phyloP scores from a whole-genome alignment of 2,329 filamentous ascomycete species.

The Neofusicoccum sp. region DNA sequence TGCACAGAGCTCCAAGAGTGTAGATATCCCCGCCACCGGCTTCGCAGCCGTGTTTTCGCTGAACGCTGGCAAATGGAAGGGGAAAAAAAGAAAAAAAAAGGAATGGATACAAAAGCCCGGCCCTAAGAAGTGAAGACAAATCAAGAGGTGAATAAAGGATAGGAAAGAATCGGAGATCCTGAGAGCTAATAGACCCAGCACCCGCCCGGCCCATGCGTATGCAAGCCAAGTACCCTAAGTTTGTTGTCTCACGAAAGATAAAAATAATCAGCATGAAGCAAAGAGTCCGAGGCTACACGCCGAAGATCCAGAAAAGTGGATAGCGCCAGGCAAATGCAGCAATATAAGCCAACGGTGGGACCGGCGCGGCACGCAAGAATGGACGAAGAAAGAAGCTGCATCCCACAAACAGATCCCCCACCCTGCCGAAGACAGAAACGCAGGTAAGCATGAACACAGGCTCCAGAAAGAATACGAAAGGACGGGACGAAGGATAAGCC shows the following conservation, averaged over 20 bases:
- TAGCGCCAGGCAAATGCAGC: slow-evolving; percentile 17
- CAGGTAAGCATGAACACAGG: slow-evolving; percentile 10
- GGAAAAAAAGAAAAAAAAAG: background rate
- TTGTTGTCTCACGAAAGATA: background rate
- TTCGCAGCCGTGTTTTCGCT: slow-evolving; percentile 1
- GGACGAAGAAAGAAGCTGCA: slow-evolving; percentile 1
- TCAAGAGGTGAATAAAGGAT: background rate
- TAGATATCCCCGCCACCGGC: background rate
- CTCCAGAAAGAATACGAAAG: background rate
- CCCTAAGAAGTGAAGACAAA: slow-evolving; percentile 1
- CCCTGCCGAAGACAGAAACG: slow-evolving; percentile 4
- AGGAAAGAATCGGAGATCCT: background rate
- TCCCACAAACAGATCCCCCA: background rate
- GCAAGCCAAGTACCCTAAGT: background rate
- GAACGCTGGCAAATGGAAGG: slow-evolving; percentile 4
- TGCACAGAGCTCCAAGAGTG: background rate
- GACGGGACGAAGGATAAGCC: slow-evolving; percentile 3
- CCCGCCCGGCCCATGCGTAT: background rate
- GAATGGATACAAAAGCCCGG: background rate
- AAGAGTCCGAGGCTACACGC: background rate
- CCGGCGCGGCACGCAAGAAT: slow-evolving; percentile 2
- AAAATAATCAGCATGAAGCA: background rate
- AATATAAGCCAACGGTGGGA: slow-evolving; percentile 5
- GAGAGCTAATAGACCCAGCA: background rate
- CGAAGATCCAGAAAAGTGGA: background rate